Conservation (phyloP, 805 yeast species). For the Tetrapisispora iriomotensis region DNA sequence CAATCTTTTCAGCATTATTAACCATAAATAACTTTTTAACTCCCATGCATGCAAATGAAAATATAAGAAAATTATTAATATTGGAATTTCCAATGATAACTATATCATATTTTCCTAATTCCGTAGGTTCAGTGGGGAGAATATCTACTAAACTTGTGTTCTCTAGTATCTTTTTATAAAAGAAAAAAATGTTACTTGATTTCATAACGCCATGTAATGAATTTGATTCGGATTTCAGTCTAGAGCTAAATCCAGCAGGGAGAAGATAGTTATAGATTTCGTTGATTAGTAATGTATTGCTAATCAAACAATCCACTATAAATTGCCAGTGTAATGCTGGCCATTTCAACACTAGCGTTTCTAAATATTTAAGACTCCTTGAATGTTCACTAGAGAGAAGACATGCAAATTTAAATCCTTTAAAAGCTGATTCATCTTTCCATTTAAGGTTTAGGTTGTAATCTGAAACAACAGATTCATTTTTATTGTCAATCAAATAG, state of each 20-base stretch:
- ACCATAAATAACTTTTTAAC: conserved; percentile 9
- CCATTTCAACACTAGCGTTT: conserved; percentile 75
- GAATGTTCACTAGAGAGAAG: conserved; percentile 47
- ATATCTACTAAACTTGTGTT: conserved; percentile 9
- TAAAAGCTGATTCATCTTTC: conserved; percentile 7
- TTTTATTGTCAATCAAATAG: conserved; percentile 1
- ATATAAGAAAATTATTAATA: conserved; percentile 19
- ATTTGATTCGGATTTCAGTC: conserved; percentile 21
- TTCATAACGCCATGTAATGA: conserved; percentile 27
- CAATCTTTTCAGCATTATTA: background rate
- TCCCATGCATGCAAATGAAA: conserved; percentile 20
- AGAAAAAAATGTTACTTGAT: conserved; percentile 39
- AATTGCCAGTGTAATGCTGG: conserved; percentile 60
- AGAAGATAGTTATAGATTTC: conserved; percentile 48
- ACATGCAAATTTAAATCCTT: conserved; percentile 46
- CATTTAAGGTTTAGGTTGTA: conserved; percentile 8
- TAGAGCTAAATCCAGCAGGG: conserved; percentile 61
- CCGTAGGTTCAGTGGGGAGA: background rate
- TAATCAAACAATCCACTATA: conserved; percentile 39
- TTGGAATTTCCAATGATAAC: conserved; percentile 29
- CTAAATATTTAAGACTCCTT: conserved; percentile 68
- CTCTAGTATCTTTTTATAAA: conserved; percentile 33
- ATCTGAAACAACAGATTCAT: background rate
- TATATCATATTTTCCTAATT: conserved; percentile 27
- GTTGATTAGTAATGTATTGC: conserved; percentile 6